phyloP scores from a whole-genome alignment of 1,284 basidiomycete genomes.

The Boletellus deceptivus region DNA sequence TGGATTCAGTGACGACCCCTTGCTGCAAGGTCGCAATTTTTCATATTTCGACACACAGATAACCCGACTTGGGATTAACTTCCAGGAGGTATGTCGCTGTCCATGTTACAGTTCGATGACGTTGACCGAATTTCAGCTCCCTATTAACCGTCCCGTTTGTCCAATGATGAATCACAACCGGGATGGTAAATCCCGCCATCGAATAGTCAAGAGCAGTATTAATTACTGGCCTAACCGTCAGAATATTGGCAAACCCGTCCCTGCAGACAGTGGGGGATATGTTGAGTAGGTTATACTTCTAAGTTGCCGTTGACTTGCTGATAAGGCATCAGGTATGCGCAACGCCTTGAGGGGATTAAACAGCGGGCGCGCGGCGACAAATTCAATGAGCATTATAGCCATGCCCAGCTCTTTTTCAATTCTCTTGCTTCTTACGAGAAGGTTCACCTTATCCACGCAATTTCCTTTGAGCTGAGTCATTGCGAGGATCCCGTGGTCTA shows the following conservation, averaged over 20 bases:
- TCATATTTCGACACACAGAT: constrained; percentile 83
- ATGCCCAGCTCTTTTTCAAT: constrained; percentile 79
- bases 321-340: constrained; percentile 38
- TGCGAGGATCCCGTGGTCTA: constrained; percentile 75
- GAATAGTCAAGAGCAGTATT: constrained; percentile 57
- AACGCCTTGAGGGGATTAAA: constrained; percentile 61
- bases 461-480: constrained; percentile 78
- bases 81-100: constrained; percentile 49
- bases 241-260: constrained; percentile 48
- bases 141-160: constrained; percentile 81
- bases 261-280: constrained; percentile 56
- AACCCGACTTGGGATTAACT: constrained; percentile 71
- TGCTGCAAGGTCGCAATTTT: constrained; percentile 83
- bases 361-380: constrained; percentile 67
- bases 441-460: constrained; percentile 60
- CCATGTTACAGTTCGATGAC: neutral
- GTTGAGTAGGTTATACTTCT: constrained; percentile 41
- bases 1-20: constrained; percentile 77
- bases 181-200: constrained; percentile 60
- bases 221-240: constrained; percentile 81
- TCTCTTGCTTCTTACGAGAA: constrained; percentile 68
- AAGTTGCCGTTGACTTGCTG: neutral
- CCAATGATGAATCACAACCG: constrained; percentile 74
- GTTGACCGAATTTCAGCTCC: constrained; percentile 47
- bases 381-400: constrained; percentile 70